Percentiles rank a stretch among this genome's conserved stretches.
Conservation (phyloP, 371 early-diverging fungal genomes). For the Mortierella sp. region DNA sequence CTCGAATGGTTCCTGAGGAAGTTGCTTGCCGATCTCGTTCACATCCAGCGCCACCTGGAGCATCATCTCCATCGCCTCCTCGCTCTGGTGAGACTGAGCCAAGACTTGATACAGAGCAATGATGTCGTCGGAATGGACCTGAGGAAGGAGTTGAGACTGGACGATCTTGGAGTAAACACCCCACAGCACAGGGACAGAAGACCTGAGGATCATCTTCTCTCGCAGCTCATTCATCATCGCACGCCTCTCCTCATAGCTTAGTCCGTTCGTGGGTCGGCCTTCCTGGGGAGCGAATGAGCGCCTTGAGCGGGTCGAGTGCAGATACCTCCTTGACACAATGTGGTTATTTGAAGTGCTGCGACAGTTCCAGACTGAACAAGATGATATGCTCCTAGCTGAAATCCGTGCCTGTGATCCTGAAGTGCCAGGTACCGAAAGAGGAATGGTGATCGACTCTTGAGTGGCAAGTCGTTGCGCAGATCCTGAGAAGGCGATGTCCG, state of each 20-base stretch:
- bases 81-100: constrained; percentile 20
- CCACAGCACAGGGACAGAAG: constrained; percentile 27
- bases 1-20: constrained; percentile 44
- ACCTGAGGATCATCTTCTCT: constrained; percentile 33
- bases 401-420: not conserved
- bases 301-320: constrained; percentile 36
- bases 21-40: constrained; percentile 43
- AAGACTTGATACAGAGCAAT: constrained; percentile 29
- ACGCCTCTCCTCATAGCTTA: constrained; percentile 16
- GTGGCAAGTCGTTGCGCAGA: not conserved
- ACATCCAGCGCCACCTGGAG: constrained; percentile 55
- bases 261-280: constrained; percentile 4
- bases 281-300: constrained; percentile 22
- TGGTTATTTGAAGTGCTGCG: not conserved
- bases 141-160: constrained; percentile 22
- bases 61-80: constrained; percentile 54
- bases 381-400: not conserved
- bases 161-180: constrained; percentile 33
- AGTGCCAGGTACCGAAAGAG: not conserved
- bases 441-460: not conserved
- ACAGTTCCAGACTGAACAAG: constrained; percentile 8
- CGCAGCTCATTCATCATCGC: constrained; percentile 32
- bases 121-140: constrained; percentile 38
- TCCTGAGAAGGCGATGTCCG: constrained; percentile 10
- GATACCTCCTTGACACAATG: constrained; percentile 1